Evolutionary conservation across 345 rosid species (phyloP), one percentile per base, ranked within the genome.

Genomic region (Camelina hispida): DNA sequence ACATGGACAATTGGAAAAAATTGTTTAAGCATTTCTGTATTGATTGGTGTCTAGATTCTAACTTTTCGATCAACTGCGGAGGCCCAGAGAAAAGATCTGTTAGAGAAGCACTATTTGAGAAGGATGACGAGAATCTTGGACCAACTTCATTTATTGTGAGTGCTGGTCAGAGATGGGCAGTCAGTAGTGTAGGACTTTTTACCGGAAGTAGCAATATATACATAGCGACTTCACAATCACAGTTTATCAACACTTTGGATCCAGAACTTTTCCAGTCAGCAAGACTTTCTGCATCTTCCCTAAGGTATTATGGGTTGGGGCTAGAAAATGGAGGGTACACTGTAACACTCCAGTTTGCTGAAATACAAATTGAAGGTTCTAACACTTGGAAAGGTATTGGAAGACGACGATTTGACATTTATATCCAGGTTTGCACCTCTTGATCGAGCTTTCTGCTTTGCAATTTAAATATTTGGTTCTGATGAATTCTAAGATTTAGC

Each of bases 21-120:
- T 5, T 63, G 15, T 34, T 6, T 34, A 37, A 44, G 15, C 46
- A 25, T 15, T 6, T 51, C 12, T 16, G 48, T 9, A 6, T 37
- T 42, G 17, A 54, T 6, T 53, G 38, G 59, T 35, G 7, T 38
- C 12, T 78, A 89, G 95, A 85, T 82, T 83, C 60, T 23, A 56
- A 79, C 15, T 87, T 91, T 75, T 68, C 84, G 0, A 59, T 87
- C 20, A 89, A 89, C 40, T 82, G 86, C 65, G 93, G 95, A 37
- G 93, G 95, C 62, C 88, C 83, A 65, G 66, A 51, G 52, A 75
- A 82, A 38, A 80, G 43, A 17, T 81, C 88, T 8, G 61, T 78
- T 1, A 62, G 40, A 32, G 44, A 66, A 64, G 50, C 59, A 4
- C 25, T 43, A 52, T 89, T 65, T 44, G 88, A 91, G 71, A 75